These are phyloP conservation scores for Ailanthus altissimus DNA, from an alignment of 345 rosid species.

Conservation along the genomic window DNA sequence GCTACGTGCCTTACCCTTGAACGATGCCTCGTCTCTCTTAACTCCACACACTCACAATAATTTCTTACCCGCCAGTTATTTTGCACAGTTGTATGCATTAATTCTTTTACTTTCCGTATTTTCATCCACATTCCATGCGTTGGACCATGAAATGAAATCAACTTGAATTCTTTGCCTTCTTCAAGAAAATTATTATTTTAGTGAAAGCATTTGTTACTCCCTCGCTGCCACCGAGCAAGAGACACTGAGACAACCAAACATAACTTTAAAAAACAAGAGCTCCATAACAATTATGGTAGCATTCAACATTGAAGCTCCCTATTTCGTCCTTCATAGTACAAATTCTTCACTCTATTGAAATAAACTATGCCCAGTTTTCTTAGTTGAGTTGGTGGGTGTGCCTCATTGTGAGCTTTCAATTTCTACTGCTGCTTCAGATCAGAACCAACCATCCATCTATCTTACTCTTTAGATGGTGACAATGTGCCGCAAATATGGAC, in stretches of 20 bases:
- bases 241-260: conserved; percentile 17
- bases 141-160: conserved; percentile 19
- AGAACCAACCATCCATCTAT: not conserved
- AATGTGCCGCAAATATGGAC: not conserved
- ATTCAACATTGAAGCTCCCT: conserved; percentile 21
- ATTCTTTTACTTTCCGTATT: not conserved
- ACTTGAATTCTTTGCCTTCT: conserved; percentile 10
- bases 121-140: conserved; percentile 5
- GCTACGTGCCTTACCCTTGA: conserved; percentile 42
- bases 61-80: conserved; percentile 14
- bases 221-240: conserved; percentile 20
- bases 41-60: conserved; percentile 19
- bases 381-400: conserved; percentile 11
- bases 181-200: conserved; percentile 21
- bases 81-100: not conserved
- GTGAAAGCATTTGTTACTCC: conserved; percentile 16
- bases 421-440: conserved; percentile 2
- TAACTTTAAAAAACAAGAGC: conserved; percentile 12
- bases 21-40: conserved; percentile 32
- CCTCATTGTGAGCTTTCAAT: conserved; percentile 10
- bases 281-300: not conserved
- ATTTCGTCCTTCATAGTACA: conserved; percentile 24
- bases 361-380: not conserved
- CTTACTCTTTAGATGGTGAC: not conserved
- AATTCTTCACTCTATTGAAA: not conserved